A percentile compares a stretch with the other conserved stretches of the same genome.
These are phyloP conservation scores for Hypoxylon rickii DNA, from an alignment of 495 filamentous ascomycete species.

Conservation along the genomic window DNA sequence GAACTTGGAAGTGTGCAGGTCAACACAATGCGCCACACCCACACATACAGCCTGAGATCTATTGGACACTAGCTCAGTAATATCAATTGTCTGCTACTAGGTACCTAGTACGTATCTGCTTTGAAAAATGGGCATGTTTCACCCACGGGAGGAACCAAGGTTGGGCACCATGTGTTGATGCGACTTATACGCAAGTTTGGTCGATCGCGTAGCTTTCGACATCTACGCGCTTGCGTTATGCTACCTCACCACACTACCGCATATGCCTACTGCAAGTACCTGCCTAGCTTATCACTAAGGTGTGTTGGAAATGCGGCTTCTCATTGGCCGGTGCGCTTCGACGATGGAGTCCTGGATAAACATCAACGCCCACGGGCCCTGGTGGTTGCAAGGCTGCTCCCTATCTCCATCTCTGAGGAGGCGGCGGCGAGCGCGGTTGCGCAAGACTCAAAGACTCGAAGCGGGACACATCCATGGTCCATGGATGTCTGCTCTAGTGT, in stretches of 20 bases:
- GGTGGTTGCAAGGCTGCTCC: slow-evolving; percentile 22
- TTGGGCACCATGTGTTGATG: slow-evolving; percentile 1
- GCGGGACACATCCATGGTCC: background rate
- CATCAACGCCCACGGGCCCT: background rate
- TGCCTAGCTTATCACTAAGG: slow-evolving; percentile 21
- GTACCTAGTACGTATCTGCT: background rate
- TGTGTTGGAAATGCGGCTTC: slow-evolving; percentile 18
- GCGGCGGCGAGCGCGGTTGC: slow-evolving; percentile 28
- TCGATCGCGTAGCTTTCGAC: slow-evolving; percentile 21
- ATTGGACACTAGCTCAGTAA: background rate
- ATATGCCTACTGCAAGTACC: background rate
- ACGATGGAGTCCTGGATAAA: slow-evolving; percentile 13
- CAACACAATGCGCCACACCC: too few species aligned
- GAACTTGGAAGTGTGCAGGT: too few species aligned
- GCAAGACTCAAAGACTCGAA: background rate
- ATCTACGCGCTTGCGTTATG: slow-evolving; percentile 25
- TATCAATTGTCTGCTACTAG: too few species aligned
- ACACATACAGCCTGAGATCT: too few species aligned
- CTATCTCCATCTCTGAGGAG: background rate
- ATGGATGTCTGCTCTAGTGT: too few species aligned
- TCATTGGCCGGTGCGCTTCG: slow-evolving; percentile 21
- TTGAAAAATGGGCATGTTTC: slow-evolving; percentile 4
- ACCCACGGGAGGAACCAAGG: background rate
- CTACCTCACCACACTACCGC: slow-evolving; percentile 1
- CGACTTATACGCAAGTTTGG: slow-evolving; percentile 18